phyloP scores from a whole-genome alignment of 805 yeast species.

The Pichia insulana region DNA sequence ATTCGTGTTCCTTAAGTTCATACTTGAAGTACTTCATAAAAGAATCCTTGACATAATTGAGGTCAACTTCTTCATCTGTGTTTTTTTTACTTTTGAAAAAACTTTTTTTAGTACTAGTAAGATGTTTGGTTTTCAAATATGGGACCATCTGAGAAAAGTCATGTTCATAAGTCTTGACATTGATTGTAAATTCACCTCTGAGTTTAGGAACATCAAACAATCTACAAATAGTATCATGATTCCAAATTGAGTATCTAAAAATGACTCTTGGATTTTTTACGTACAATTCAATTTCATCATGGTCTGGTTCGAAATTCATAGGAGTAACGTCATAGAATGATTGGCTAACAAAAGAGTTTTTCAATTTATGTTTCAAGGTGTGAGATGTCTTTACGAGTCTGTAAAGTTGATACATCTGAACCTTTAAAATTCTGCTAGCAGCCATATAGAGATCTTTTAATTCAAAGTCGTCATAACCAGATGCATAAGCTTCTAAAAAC shows the following conservation, averaged over 20 bases:
- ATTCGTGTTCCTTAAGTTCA: neutral
- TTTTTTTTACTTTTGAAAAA: neutral
- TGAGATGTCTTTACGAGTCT: neutral
- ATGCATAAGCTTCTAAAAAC: too few relatives aligned
- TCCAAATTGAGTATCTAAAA: neutral
- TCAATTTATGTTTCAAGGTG: neutral
- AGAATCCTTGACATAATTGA: neutral
- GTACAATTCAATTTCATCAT: neutral
- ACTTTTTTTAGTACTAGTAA: neutral
- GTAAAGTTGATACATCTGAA: neutral
- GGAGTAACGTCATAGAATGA: neutral
- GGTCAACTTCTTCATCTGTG: neutral
- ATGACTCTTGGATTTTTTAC: neutral
- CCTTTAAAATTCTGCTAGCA: neutral
- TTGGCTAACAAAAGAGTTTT: neutral
- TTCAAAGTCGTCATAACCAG: too few relatives aligned
- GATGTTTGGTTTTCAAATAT: neutral
- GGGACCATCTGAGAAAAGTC: neutral
- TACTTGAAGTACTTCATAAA: neutral
- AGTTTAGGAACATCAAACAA: neutral
- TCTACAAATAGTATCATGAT: neutral
- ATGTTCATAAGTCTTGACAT: neutral
- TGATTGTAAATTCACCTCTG: too few relatives aligned
- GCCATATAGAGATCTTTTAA: neutral
- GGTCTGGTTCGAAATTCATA: neutral